Base-by-base conservation (phyloP, 1,139 yeast species). In the Candida neerlandica region DNA sequence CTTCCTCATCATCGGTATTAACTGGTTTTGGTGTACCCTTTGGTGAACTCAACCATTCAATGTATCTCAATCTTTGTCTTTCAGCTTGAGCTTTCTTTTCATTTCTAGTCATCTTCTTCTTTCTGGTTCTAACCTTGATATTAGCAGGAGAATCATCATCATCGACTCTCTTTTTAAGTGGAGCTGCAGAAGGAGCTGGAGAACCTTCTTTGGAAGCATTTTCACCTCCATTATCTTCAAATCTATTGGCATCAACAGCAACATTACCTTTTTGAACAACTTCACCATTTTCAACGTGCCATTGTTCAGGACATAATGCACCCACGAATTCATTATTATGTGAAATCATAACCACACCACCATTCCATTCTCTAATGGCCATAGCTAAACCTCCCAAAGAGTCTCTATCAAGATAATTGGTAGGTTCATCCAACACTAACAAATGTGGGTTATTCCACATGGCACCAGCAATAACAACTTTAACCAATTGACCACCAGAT, bases 361-460 rank as follows among this genome's bases (percentile, higher is more conserved):
- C 99, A 55, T 83, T 73, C 98, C 98, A 94, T 69, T 91, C 97
- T 71, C 97, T 85, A 64, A 94, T 94, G 48, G 99, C 99, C 60
- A 92, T 84, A 16, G 99, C 98, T 59, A 94, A 80, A 44, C 98
- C 99, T 65, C 99, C 99, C 55, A 94, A 78, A 26, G 98, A 92
- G 67, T 94, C 99, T 77, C 99, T 85, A 72, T 94, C 99, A 73
- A 94, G 80, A 79, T 94, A 94, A 75, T 94, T 94, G 63, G 99
- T 94, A 66, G 99, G 99, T 81, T 94, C 99, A 72, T 94, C 99
- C 58, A 94, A 80, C 40, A 94, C 99, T 57, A 94, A 82, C 72
- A 94, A 81, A 72, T 94, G 99, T n/a, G 99, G 99, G 67, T 94
- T 94, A 73, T 94, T 92, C 99, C 99, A 94, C 96, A 94, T 94